A percentile compares a stretch with the other conserved stretches of the same genome.
Evolutionary conservation across 371 early-diverging fungal species (phyloP).

Genomic region (Mortierella sp.): DNA sequence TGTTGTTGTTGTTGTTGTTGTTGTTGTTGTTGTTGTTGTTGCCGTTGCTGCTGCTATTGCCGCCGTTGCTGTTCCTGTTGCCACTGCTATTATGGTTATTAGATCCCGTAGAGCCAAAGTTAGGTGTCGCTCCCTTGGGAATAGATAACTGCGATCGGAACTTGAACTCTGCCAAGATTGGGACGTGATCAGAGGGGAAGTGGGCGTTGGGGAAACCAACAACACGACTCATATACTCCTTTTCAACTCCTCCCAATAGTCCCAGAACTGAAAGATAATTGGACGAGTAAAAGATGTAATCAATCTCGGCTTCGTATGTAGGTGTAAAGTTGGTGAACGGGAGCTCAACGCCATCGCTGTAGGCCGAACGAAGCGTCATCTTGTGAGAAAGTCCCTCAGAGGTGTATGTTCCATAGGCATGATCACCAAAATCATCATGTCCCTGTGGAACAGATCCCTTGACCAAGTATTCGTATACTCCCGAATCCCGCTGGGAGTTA

Average conservation of each 20-base stretch:
- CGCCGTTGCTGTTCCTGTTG: conserved; percentile 13
- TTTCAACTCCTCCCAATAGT: conserved; percentile 87
- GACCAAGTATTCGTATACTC: conserved; percentile 93
- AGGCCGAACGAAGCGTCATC: conserved; percentile 86
- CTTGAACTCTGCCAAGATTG: conserved; percentile 47
- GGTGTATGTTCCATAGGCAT: conserved; percentile 90
- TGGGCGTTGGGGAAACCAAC: conserved; percentile 98
- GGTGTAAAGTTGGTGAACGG: conserved; percentile 98
- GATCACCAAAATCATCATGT: conserved; percentile 87
- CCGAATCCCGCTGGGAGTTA: conserved; percentile 94
- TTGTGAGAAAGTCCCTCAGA: conserved; percentile 86
- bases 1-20: conserved; percentile 9
- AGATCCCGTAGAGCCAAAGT: conserved; percentile 46
- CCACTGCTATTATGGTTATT: conserved; percentile 6
- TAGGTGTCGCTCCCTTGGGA: conserved; percentile 27
- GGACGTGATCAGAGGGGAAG: conserved; percentile 93
- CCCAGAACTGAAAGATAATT: conserved; percentile 84
- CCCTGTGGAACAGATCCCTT: conserved; percentile 76
- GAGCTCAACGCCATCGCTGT: conserved; percentile 79
- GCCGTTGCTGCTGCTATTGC: conserved; percentile 9
- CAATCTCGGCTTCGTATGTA: conserved; percentile 92
- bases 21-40: conserved; percentile 2
- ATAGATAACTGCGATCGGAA: conserved; percentile 30
- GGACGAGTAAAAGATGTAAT: conserved; percentile 96
- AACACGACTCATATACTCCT: conserved; percentile 77